Percentiles rank a stretch among this genome's conserved stretches.
phyloP scores from a whole-genome alignment of 1,284 basidiomycete genomes.

The Fomitopsis schrenkii region DNA sequence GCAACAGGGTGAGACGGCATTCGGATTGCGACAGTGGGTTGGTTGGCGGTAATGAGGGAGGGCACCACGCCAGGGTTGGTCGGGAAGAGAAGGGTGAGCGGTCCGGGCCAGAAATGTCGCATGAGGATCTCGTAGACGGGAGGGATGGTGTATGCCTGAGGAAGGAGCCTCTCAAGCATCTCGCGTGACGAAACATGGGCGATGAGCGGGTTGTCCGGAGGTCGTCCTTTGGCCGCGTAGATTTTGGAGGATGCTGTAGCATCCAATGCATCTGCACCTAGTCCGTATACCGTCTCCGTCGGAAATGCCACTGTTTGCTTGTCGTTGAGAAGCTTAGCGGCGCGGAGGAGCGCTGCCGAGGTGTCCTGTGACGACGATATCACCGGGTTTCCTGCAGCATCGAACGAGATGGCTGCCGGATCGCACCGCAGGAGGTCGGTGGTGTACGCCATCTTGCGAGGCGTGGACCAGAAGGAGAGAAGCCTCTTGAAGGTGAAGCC shows the following conservation, averaged over 20 bases:
- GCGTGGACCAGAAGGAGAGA: neutral
- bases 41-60: slow-evolving; percentile 69
- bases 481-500: neutral
- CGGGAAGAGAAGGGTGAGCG: slow-evolving; percentile 91
- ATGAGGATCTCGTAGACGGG: slow-evolving; percentile 71
- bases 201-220: slow-evolving; percentile 96
- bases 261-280: slow-evolving; percentile 84
- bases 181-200: slow-evolving; percentile 87
- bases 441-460: slow-evolving; percentile 13
- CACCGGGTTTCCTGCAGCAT: slow-evolving; percentile 14
- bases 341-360: slow-evolving; percentile 20
- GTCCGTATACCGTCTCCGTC: slow-evolving; percentile 97
- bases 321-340: slow-evolving; percentile 20
- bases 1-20: slow-evolving; percentile 96
- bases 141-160: slow-evolving; percentile 55
- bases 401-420: slow-evolving; percentile 23
- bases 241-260: slow-evolving; percentile 68
- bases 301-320: slow-evolving; percentile 76
- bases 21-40: slow-evolving; percentile 85
- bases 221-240: slow-evolving; percentile 89
- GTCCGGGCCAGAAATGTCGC: slow-evolving; percentile 90
- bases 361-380: slow-evolving; percentile 22
- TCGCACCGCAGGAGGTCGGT: slow-evolving; percentile 26
- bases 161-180: slow-evolving; percentile 80
- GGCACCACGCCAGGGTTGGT: slow-evolving; percentile 56